Percentiles rank a stretch among this genome's conserved stretches.
Conservation (phyloP, 2,329 filamentous ascomycete species). For the Aspergillus unguis region DNA sequence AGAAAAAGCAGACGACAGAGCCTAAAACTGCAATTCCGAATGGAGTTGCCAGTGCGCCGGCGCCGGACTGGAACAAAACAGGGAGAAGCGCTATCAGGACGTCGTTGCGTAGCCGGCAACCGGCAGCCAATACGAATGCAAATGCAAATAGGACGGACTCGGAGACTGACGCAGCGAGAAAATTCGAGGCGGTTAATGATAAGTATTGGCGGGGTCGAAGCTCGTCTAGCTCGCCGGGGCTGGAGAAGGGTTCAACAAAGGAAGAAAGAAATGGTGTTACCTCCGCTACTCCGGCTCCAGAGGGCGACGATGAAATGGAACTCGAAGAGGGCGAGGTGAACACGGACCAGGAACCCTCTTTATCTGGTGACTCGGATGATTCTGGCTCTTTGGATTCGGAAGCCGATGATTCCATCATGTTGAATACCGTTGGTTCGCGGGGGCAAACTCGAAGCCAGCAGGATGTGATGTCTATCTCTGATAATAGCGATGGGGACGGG, state of each 20-base stretch:
- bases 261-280: slow-evolving; percentile 6
- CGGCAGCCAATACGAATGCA: slow-evolving; percentile 10
- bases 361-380: slow-evolving; percentile 24
- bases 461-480: slow-evolving; percentile 1
- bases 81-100: slow-evolving; percentile 43
- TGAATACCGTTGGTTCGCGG: slow-evolving; percentile 36
- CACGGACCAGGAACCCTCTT: slow-evolving; percentile 15
- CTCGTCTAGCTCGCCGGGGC: slow-evolving; percentile 26
- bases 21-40: slow-evolving; percentile 8
- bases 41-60: slow-evolving; percentile 19
- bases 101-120: slow-evolving; percentile 33
- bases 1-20: neutral
- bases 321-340: slow-evolving; percentile 31
- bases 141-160: slow-evolving; percentile 9
- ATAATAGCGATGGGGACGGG: slow-evolving; percentile 14
- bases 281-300: neutral
- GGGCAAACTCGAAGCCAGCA: slow-evolving; percentile 12
- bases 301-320: slow-evolving; percentile 11
- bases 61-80: slow-evolving; percentile 46
- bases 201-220: slow-evolving; percentile 39
- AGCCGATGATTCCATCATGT: slow-evolving; percentile 42
- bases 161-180: slow-evolving; percentile 8
- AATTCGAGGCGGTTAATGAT: slow-evolving; percentile 37
- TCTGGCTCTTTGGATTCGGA: slow-evolving; percentile 33
- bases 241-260: neutral